Evolutionary conservation across 129 eudicot genomes (phyloP), one percentile per base, ranked within the genome.

Genomic region (Helianthus tuberosus): DNA sequence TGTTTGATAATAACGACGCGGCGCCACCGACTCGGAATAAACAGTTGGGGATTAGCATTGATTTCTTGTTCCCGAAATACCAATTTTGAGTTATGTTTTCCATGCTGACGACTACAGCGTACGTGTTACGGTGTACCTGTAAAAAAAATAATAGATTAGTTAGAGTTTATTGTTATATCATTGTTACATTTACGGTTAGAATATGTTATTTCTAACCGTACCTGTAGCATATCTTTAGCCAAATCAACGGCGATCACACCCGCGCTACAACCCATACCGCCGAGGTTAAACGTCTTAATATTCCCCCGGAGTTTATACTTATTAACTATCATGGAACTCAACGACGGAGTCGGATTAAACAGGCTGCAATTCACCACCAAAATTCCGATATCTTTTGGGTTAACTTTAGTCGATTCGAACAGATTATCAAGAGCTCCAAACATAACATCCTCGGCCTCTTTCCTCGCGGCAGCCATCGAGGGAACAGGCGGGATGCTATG

Each of bases 261-360:
- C 0, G 94, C 90, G 54, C 89, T 85, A 66, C 94, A 88, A 0
- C 94, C 94, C 94, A 88, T 88, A 0, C 94, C 94, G 5, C 93
- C 93, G 4, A 88, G 69, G 8, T 88, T 88, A 49, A 76, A 88
- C 36, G 82, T 82, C 12, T 71, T 72, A 1, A 88, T 58, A 7
- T 85, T 88, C 8, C 86, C 89, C 1, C 88, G 48, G 0, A 88
- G 80, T 68, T 88, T 88, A 58, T 84, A 88, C 15, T 72, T 82
- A 23, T 88, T 87, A 0, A 87, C 77, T 0, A 87, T 84, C 89
- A 87, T 84, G 25, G 93, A 80, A 32, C 89, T 84, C 2, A 88
- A 51, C 0, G 94, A 88, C 0, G 93, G 93, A 2, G 93, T 85
- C 0, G 93, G 93, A 51, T 88, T 88, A 36, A 88, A 88, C 8